Evolutionary conservation across 2,329 filamentous ascomycete species (phyloP).

Genomic region (Verticillium tricorpus): DNA sequence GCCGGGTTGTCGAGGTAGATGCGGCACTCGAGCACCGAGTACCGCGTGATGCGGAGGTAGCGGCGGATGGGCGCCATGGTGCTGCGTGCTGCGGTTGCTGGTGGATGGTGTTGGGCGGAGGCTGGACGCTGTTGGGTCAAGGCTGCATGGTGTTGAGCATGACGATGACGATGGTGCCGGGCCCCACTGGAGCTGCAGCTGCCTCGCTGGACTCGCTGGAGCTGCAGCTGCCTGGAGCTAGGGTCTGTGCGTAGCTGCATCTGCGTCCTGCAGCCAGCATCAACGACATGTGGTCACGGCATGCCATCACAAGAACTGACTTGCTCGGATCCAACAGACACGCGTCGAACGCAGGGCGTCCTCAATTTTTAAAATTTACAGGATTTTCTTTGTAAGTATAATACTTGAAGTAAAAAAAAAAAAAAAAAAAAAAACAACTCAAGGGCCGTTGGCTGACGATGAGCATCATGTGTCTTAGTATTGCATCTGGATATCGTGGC

Average conservation of each 20-base stretch:
- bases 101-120: not conserved
- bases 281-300: too few relatives aligned
- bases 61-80: slow-evolving; percentile 81
- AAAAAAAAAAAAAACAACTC: too few relatives aligned
- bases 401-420: too few relatives aligned
- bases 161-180: not conserved
- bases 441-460: too few relatives aligned
- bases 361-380: too few relatives aligned
- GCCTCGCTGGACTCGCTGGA: not conserved
- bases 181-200: not conserved
- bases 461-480: too few relatives aligned
- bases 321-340: too few relatives aligned
- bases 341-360: too few relatives aligned
- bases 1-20: slow-evolving; percentile 93
- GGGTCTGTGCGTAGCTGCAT: not conserved
- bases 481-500: too few relatives aligned
- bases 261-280: not conserved
- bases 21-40: slow-evolving; percentile 92
- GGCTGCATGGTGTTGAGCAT: not conserved
- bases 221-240: not conserved
- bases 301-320: too few relatives aligned
- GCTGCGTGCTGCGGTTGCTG: not conserved
- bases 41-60: slow-evolving; percentile 87
- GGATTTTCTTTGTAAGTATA: too few relatives aligned
- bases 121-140: not conserved